Evolutionary conservation across 805 yeast species (phyloP).

Genomic region (Candida montana): DNA sequence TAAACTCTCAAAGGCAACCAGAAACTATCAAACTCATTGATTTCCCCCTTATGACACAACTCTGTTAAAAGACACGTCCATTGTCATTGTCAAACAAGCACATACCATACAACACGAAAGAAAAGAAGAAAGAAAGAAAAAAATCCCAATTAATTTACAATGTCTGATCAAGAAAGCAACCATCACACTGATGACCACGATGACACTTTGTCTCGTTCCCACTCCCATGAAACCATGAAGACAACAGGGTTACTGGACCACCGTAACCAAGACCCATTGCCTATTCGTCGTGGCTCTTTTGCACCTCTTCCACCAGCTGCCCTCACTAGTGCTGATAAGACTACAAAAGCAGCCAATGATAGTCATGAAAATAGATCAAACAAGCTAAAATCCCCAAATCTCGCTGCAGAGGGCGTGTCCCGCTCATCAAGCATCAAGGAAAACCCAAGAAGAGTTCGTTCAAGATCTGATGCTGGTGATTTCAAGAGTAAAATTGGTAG

Average conservation of each 20-base stretch:
- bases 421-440: slow-evolving; percentile 2
- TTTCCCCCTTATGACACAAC: no score
- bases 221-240: slow-evolving; percentile 32
- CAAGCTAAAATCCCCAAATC: not conserved
- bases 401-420: not conserved
- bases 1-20: no score
- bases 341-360: no score
- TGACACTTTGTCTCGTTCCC: slow-evolving; percentile 12
- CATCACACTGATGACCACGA: slow-evolving; percentile 7
- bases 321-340: not conserved
- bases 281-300: slow-evolving; percentile 28
- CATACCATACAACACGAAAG: no score
- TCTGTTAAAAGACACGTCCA: no score
- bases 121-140: no score
- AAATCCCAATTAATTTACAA: slow-evolving; percentile 1
- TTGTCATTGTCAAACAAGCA: no score
- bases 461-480: slow-evolving; percentile 33
- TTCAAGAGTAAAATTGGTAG: slow-evolving; percentile 26
- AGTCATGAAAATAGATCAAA: no score
- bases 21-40: no score
- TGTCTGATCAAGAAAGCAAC: slow-evolving; percentile 26
- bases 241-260: slow-evolving; percentile 43
- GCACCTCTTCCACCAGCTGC: slow-evolving; percentile 23
- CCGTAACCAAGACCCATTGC: slow-evolving; percentile 39
- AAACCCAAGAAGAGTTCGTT: slow-evolving; percentile 18